phyloP scores from a whole-genome alignment of 192 early-diverging fungal species.

The Oehlia diaphana region DNA sequence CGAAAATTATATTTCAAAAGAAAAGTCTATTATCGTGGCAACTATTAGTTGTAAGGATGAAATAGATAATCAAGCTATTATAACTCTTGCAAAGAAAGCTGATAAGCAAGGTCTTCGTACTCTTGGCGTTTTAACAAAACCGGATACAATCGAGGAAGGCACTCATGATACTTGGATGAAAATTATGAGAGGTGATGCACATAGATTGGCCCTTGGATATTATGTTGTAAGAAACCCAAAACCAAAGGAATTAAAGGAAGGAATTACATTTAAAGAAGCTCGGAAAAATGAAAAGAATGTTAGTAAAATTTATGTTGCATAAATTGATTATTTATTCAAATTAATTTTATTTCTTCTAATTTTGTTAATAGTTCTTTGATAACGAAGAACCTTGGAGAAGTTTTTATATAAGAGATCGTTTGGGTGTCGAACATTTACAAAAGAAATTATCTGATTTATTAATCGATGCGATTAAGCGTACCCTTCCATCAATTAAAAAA shows the following conservation, averaged over 20 bases:
- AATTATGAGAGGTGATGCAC: slow-evolving; percentile 50
- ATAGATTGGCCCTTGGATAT: slow-evolving; percentile 51
- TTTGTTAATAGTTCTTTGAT: slow-evolving; percentile 11
- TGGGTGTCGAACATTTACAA: slow-evolving; percentile 2
- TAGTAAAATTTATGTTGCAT: background rate
- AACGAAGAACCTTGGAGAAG: background rate
- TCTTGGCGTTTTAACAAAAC: slow-evolving; percentile 63
- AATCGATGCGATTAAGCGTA: slow-evolving; percentile 6
- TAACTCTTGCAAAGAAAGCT: slow-evolving; percentile 51
- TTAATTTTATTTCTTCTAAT: background rate
- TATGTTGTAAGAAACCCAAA: slow-evolving; percentile 54
- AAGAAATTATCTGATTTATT: slow-evolving; percentile 18
- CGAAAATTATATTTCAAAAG: slow-evolving; percentile 46
- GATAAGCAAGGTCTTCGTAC: slow-evolving; percentile 54
- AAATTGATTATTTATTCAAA: background rate
- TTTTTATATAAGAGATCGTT: background rate
- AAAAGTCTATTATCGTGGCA: slow-evolving; percentile 55
- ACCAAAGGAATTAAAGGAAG: background rate
- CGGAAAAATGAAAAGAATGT: background rate
- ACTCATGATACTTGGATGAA: slow-evolving; percentile 52
- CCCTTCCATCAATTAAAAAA: slow-evolving; percentile 10
- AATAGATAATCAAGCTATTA: slow-evolving; percentile 60
- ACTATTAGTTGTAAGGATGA: slow-evolving; percentile 61
- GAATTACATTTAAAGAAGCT: slow-evolving; percentile 11
- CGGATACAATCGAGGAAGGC: slow-evolving; percentile 58